Percentiles rank a stretch among this genome's conserved stretches.
Conservation (phyloP, 345 rosid genomes). For the Eucalyptus sp. region DNA sequence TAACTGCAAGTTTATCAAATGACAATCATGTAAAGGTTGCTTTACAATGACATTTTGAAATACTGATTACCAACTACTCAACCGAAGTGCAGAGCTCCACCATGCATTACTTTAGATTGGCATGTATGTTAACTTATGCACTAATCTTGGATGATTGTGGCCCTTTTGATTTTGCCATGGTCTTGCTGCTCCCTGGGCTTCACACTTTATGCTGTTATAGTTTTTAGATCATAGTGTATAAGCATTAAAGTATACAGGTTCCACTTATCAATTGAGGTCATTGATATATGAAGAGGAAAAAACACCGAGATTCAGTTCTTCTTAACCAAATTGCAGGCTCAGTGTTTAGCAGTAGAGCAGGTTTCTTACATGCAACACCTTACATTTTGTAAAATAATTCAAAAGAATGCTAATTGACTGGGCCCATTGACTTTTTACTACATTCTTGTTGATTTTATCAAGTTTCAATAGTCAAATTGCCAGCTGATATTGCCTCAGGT, state of each 20-base stretch:
- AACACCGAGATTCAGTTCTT: not conserved
- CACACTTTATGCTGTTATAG: not conserved
- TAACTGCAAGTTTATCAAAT: not conserved
- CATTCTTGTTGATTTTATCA: not conserved
- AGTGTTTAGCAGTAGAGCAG: not conserved
- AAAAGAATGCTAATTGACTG: not conserved
- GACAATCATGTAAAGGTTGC: not conserved
- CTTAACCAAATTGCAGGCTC: not conserved
- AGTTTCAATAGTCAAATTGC: not conserved
- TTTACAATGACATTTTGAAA: not conserved
- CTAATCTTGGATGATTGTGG: not conserved
- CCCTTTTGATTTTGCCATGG: not conserved
- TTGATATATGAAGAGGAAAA: not conserved
- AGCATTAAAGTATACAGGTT: not conserved
- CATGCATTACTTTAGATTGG: not conserved
- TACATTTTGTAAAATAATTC: not conserved
- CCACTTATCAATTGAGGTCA: not conserved
- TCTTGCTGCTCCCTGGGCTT: not conserved
- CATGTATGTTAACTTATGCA: not conserved
- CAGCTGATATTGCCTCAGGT: conserved; percentile 39
- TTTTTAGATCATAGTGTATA: not conserved
- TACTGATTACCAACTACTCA: not conserved
- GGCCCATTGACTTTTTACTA: not conserved
- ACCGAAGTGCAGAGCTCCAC: not conserved
- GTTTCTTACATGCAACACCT: not conserved